Percentiles rank a stretch among this genome's conserved stretches.
phyloP scores from a whole-genome alignment of 345 rosid genomes.

The Eucalyptus virginea region DNA sequence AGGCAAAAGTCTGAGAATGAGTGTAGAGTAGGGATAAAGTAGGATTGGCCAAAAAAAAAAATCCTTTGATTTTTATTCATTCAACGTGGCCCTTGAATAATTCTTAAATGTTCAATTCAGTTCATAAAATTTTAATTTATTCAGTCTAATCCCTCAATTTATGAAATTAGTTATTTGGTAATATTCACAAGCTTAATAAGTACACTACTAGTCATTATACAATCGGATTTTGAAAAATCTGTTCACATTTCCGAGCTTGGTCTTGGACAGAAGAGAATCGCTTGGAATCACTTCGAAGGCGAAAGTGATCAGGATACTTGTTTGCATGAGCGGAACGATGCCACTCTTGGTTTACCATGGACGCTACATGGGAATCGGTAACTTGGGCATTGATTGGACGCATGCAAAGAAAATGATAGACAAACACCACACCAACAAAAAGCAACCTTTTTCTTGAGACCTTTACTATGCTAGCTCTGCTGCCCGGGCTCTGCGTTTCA shows the following conservation, averaged over 20 bases:
- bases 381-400: constrained; percentile 66
- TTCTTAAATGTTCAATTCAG: neutral
- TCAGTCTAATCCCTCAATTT: neutral
- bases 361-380: constrained; percentile 29
- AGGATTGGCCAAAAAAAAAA: no score
- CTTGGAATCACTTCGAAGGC: constrained; percentile 14
- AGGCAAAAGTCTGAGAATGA: no score
- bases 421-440: neutral
- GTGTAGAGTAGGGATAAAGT: no score
- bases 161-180: neutral
- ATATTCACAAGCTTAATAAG: neutral
- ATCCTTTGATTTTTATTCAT: neutral
- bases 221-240: neutral
- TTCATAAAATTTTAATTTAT: neutral
- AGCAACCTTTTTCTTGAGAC: constrained; percentile 41
- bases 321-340: constrained; percentile 77
- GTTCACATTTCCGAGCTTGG: neutral
- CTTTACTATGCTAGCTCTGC: constrained; percentile 41
- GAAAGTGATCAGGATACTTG: constrained; percentile 52
- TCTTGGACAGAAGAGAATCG: neutral
- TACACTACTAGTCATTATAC: neutral
- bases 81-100: fast-evolving
- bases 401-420: constrained; percentile 30
- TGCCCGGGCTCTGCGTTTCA: constrained; percentile 67
- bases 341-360: constrained; percentile 83